Evolutionary conservation across 1,284 basidiomycete genomes (phyloP), one percentile per base, ranked within the genome.

Genomic region (Lignosus rhinocerotis): DNA sequence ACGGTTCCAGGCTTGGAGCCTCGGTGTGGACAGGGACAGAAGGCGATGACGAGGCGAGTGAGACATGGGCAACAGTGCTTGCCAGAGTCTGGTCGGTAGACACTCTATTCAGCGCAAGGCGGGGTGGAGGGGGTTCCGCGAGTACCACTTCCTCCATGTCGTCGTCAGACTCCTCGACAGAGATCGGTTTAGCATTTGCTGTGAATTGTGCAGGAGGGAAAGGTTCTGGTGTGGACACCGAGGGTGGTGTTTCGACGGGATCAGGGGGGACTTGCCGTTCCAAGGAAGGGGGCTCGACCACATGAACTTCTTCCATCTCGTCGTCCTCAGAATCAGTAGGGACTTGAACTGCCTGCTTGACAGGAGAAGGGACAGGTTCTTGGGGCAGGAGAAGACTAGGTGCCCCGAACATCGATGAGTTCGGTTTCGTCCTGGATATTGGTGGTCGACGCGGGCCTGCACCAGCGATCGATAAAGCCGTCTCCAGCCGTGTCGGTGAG

Each of bases 391-490:
- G 60, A 31, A 72, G 53, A 31, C 58, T 64, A 1, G 71, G 71
- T 6, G 58, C 19, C 12, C 67, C 67, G 42, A 68, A 68, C 11
- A 38, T 55, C 14, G 65, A 60, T 31, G 63, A 58, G 16, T 46
- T 48, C 10, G 53, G 34, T 3, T 46, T 51, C 8, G 55, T 51
- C 32, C 48, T 59, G 0, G 63, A 56, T 6, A n/a, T 7, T 1
- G 62, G 51, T 16, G 57, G 61, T 17, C 64, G 65, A 38, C 66
- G 30, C 21, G 77, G 76, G 10, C 76, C 77, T 11, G 85, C 78
- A 54, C 83, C 83, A 6, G 81, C 88, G 44, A 90, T 83, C 10
- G 86, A 79, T 32, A 90, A 70, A 1, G 81, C 84, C 1, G 86
- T 88, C 63, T 84, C 83, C 21, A 90, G 72, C 21, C 85, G 77